Base-by-base conservation (phyloP, 2,329 filamentous ascomycete species). In the Ceratocystiopsis brevicomis region DNA sequence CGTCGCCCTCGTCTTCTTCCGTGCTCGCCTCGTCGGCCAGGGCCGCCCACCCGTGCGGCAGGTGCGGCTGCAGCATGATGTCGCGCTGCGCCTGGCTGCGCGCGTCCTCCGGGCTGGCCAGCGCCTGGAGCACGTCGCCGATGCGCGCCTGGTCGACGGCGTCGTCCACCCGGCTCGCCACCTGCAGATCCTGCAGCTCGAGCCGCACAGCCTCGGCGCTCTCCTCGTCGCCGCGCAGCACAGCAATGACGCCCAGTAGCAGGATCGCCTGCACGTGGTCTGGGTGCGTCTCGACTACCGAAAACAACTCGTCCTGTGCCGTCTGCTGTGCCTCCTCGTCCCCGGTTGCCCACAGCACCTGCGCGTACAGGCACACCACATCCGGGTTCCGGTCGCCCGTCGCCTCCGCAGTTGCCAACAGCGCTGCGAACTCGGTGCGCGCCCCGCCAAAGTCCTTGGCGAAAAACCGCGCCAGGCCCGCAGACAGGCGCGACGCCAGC, bases 291-390 rank as follows among this genome's bases (percentile, higher is more conserved):
- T 87, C 83, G 13, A 94, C 78, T 34, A 81, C 78, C 14, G 78
- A 77, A 53, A 94, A 88, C 1, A 98, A 68, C 49, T 83, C 73
- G 42, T 81, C 76, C 4, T 85, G 73, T 15, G 88, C 87, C 48
- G 81, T 76, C 41, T 78, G 74, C 39, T 79, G 75, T 44, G 87
- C 81, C 1, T 77, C 69, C 8, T 79, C 73, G 0, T 77, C 76
- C 10, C 83, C 86, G 50, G 84, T 85, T 0, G 87, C 87, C 88
- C 90, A 98, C 0, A 96, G 69, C 0, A 96, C 82, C 59, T 96
- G 85, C 0, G 87, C 82, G 13, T 96, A 67, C 13, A 95, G 67
- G 54, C 87, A 95, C 0, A 86, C 78, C 1, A 88, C 80, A 54
- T 95, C 86, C 0, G 87, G 81, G 47, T 86, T 72, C 72, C 64